Percentiles rank a stretch among this genome's conserved stretches.
phyloP scores from a whole-genome alignment of 2,329 filamentous ascomycete genomes.

The Trichoderma guizhouense region DNA sequence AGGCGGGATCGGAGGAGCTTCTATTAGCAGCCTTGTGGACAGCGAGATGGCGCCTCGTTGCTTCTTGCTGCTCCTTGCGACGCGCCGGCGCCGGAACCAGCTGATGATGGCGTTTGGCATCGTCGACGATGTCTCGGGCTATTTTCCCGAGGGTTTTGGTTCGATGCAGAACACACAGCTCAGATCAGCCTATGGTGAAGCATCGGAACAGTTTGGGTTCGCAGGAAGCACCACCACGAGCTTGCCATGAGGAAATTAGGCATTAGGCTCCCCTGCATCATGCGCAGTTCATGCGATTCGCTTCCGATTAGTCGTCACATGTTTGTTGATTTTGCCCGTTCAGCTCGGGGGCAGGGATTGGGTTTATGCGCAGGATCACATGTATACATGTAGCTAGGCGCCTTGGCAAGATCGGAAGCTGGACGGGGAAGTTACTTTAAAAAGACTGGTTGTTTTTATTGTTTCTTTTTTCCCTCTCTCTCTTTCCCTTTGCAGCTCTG shows the following conservation, averaged over 20 bases:
- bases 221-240: not conserved
- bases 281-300: slow-evolving; percentile 7
- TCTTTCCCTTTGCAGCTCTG: not conserved
- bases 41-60: not conserved
- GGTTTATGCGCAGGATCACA: not conserved
- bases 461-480: not conserved
- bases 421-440: not conserved
- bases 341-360: slow-evolving; percentile 5
- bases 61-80: not conserved
- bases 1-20: not conserved
- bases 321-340: not conserved
- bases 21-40: not conserved
- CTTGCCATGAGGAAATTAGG: not conserved
- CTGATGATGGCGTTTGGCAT: slow-evolving; percentile 15
- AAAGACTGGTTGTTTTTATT: not conserved
- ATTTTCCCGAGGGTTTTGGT: not conserved
- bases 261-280: slow-evolving; percentile 15
- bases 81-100: slow-evolving; percentile 16
- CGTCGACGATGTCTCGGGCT: not conserved
- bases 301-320: slow-evolving; percentile 14
- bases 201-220: not conserved
- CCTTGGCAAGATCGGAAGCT: not conserved
- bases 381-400: not conserved
- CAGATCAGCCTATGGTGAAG: not conserved
- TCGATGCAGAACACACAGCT: not conserved